These are phyloP conservation scores for Parietaria judaica DNA, from an alignment of 306 rosid genomes.

Conservation along the genomic window DNA sequence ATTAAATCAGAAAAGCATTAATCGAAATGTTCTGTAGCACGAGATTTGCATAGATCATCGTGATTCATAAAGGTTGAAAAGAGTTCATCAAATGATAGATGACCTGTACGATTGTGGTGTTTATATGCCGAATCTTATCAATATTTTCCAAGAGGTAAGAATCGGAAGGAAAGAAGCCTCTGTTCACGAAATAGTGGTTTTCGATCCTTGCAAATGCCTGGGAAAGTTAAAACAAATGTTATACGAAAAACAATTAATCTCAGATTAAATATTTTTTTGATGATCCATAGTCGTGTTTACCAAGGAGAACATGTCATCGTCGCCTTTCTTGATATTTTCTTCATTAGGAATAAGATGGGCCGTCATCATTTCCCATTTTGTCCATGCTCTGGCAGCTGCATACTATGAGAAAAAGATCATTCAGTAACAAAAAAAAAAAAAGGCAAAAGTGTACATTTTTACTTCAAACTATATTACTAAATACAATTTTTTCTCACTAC, in stretches of 20 bases:
- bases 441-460: not conserved
- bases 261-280: not conserved
- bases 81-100: not conserved
- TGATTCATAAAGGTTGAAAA: not conserved
- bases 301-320: conserved; percentile 74
- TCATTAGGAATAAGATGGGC: conserved; percentile 84
- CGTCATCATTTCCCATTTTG: conserved; percentile 98
- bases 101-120: conserved; percentile 79
- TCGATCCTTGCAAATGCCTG: conserved; percentile 98
- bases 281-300: conserved; percentile 22
- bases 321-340: conserved; percentile 68
- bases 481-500: not conserved
- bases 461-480: not conserved
- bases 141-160: conserved; percentile 67
- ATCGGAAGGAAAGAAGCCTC: conserved; percentile 81
- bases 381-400: conserved; percentile 99
- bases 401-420: conserved; percentile 39
- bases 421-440: conserved; percentile 12
- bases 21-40: not conserved
- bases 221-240: conserved; percentile 9
- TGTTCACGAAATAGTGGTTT: conserved; percentile 81
- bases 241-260: conserved; percentile 7
- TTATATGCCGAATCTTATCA: conserved; percentile 79
- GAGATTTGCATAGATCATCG: not conserved
- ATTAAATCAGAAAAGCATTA: no score